Evolutionary conservation across 2,329 filamentous ascomycete species (phyloP).

Genomic region (Cyphellophora europaea): DNA sequence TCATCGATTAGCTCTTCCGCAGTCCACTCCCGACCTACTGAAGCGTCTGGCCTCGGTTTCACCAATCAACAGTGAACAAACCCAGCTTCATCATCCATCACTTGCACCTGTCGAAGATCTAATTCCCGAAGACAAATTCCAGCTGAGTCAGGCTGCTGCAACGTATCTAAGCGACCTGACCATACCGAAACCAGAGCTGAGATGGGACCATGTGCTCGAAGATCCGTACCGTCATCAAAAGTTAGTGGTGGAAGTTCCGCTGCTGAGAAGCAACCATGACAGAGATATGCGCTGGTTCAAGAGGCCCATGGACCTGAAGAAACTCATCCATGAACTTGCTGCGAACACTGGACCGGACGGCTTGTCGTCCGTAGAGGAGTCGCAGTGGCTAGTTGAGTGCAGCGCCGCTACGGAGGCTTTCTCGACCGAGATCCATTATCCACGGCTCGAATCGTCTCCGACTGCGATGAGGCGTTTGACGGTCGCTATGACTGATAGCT

Average conservation of each 20-base stretch:
- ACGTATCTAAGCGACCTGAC: slow-evolving; percentile 23
- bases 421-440: too few relatives aligned
- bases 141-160: slow-evolving; percentile 22
- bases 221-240: slow-evolving; percentile 16
- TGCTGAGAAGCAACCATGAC: slow-evolving; percentile 33
- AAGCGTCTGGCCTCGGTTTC: slow-evolving; percentile 17
- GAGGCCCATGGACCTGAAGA: slow-evolving; percentile 12
- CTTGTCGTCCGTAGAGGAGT: too few relatives aligned
- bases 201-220: slow-evolving; percentile 16
- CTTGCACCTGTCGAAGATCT: slow-evolving; percentile 13
- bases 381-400: too few relatives aligned
- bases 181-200: slow-evolving; percentile 8
- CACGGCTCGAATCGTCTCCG: too few relatives aligned
- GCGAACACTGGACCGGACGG: too few relatives aligned
- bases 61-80: too few relatives aligned
- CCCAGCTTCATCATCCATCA: too few relatives aligned
- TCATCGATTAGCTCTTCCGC: slow-evolving; percentile 26
- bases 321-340: too few relatives aligned
- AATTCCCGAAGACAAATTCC: slow-evolving; percentile 24
- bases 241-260: slow-evolving; percentile 36
- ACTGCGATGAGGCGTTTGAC: too few relatives aligned
- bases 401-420: too few relatives aligned
- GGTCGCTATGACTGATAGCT: too few relatives aligned
- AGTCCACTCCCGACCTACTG: slow-evolving; percentile 25
- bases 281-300: slow-evolving; percentile 34